Evolutionary conservation across 2,329 filamentous ascomycete genomes (phyloP).

Genomic region (Cladosporium sphaerospermum): DNA sequence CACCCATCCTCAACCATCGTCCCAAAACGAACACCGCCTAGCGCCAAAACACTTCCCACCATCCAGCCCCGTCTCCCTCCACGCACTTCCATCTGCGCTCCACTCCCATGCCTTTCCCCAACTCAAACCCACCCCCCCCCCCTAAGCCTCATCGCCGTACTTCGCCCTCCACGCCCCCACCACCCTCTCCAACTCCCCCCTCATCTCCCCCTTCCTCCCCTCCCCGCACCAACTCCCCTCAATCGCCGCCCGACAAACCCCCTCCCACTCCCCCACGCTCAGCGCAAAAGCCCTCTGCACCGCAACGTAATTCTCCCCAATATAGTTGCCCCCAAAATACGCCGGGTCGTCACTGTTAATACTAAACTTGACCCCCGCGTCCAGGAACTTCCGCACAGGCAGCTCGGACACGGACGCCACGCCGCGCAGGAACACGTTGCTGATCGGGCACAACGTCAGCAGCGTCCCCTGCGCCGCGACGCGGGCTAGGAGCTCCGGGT

Average conservation of each 20-base stretch:
- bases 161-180: background rate
- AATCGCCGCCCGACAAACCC: slow-evolving; percentile 56
- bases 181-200: slow-evolving; percentile 26
- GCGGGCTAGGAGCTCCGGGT: slow-evolving; percentile 51
- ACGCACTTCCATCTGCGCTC: no score
- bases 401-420: slow-evolving; percentile 49
- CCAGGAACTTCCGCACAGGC: slow-evolving; percentile 58
- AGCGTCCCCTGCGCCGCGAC: slow-evolving; percentile 54
- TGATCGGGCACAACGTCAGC: slow-evolving; percentile 66
- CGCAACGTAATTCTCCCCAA: slow-evolving; percentile 68
- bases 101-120: no score
- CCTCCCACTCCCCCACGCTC: slow-evolving; percentile 58
- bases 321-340: slow-evolving; percentile 66
- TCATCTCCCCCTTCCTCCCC: slow-evolving; percentile 55
- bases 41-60: no score
- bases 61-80: no score
- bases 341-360: slow-evolving; percentile 71
- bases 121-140: no score
- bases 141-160: background rate
- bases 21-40: no score
- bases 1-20: no score
- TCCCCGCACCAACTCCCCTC: slow-evolving; percentile 64
- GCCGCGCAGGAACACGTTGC: slow-evolving; percentile 61
- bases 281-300: slow-evolving; percentile 67
- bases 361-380: slow-evolving; percentile 59